These are phyloP conservation scores for Crotalaria pallida DNA, from an alignment of 306 rosid species.

Conservation along the genomic window DNA sequence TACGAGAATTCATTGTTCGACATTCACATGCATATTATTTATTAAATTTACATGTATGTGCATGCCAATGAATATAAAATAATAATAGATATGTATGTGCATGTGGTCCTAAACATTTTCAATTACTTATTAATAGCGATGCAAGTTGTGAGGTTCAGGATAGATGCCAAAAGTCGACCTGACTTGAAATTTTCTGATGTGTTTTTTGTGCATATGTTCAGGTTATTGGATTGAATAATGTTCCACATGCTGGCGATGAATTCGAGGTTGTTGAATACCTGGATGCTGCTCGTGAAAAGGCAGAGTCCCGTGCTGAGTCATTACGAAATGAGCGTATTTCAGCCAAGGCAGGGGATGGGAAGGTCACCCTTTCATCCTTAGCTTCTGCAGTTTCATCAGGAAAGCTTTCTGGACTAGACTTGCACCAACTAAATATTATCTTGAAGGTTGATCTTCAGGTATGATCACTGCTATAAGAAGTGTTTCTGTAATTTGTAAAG, in stretches of 20 bases:
- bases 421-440: slow-evolving; percentile 86
- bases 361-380: slow-evolving; percentile 89
- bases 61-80: neutral
- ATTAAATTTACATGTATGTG: neutral
- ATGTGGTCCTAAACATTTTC: neutral
- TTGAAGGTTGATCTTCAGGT: slow-evolving; percentile 99
- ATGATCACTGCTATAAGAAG: slow-evolving; percentile 24
- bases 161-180: neutral
- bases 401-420: slow-evolving; percentile 82
- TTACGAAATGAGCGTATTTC: slow-evolving; percentile 78
- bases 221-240: slow-evolving; percentile 91
- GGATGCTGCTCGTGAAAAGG: slow-evolving; percentile 87
- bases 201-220: slow-evolving; percentile 25
- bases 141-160: no score
- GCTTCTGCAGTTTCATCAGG: slow-evolving; percentile 93
- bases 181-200: neutral
- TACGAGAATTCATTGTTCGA: neutral
- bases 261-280: slow-evolving; percentile 85
- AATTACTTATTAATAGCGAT: no score
- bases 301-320: slow-evolving; percentile 69
- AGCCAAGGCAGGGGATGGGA: slow-evolving; percentile 99
- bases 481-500: slow-evolving; percentile 4
- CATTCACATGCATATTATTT: neutral
- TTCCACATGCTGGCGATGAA: slow-evolving; percentile 90
- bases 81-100: neutral